A percentile compares a stretch with the other conserved stretches of the same genome.
Conservation (phyloP, 108 stramenopile genomes). For the Nannochloropsis oceanica region DNA sequence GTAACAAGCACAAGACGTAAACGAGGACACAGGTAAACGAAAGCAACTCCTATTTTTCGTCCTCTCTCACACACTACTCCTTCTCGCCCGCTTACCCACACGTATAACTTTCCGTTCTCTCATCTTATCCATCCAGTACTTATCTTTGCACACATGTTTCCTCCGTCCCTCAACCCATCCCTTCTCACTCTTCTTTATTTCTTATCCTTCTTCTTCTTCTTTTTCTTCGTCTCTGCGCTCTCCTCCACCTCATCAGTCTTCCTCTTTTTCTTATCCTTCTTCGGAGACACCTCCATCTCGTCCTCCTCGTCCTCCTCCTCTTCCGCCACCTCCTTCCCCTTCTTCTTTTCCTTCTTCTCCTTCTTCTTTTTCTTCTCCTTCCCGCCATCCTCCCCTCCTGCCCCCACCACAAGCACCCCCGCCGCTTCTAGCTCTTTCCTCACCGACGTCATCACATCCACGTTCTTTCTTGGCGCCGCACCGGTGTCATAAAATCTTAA, state of each 20-base stretch:
- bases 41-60: too few relatives aligned
- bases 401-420: neutral
- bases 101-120: too few relatives aligned
- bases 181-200: neutral
- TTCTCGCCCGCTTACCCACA: too few relatives aligned
- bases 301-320: constrained; percentile 17
- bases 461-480: constrained; percentile 84
- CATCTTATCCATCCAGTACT: too few relatives aligned
- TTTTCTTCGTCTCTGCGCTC: neutral
- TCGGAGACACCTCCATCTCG: neutral
- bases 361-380: constrained; percentile 39
- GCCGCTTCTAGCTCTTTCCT: constrained; percentile 56
- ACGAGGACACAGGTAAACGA: too few relatives aligned
- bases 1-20: too few relatives aligned
- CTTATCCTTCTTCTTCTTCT: constrained; percentile 34
- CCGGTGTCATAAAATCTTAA: constrained; percentile 97
- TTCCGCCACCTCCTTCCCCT: constrained; percentile 18
- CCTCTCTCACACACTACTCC: too few relatives aligned
- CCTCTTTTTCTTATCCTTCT: constrained; percentile 23
- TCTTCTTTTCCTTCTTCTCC: constrained; percentile 30
- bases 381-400: constrained; percentile 24
- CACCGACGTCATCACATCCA: constrained; percentile 94
- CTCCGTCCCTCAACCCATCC: neutral
- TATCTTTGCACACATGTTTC: too few relatives aligned
- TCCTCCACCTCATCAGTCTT: neutral